Evolutionary conservation across 2,329 filamentous ascomycete species (phyloP), one percentile per base, ranked within the genome.

Genomic region (Fusarium robinianum): DNA sequence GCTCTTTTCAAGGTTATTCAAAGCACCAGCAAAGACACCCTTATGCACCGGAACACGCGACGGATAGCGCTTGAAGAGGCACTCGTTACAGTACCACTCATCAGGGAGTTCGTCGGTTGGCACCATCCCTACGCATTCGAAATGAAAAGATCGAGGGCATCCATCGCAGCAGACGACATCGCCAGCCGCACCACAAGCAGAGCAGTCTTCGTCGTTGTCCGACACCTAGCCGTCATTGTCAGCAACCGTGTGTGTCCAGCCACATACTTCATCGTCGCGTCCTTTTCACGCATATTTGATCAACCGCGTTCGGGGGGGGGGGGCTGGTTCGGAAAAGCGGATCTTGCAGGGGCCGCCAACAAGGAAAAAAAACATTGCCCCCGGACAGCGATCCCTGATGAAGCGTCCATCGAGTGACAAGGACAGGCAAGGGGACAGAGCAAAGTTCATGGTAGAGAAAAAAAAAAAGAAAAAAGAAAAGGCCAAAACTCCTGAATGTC

Each of bases 81-180:
- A 91, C 53, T 81, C 78, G 60, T 88, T 86, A 71, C 92, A 97
- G 67, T 80, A 94, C 88, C 90, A 97, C 60, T 90, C 86, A 46
- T 88, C 83, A 8, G 85, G 84, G 46, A 85, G 74, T 40, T 77
- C 75, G 35, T 81, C 78, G 41, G 83, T 77, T 56, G 90, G 74
- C 25, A 89, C 86, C 50, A 92, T 90, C 67, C 95, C 87, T 56
- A 94, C 82, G 67, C 94, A 97, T 47, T 81, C 78, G 65, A 94
- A 90, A 69, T 97, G 94, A 70, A 95, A 96, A 5, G 91, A 89
- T 56, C 89, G 83, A 49, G 85, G 81, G 71, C 94, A 99, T 51
- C 87, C 88, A 72, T 97, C 94, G 69, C 94, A 99, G 71, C 91
- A 96, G 55, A 97, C 79, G 52, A 99, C 80, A 58, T 90, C 83